These are phyloP conservation scores for Nakaseomyces sp. DNA, from an alignment of 1,139 yeast genomes.

Conservation along the genomic window DNA sequence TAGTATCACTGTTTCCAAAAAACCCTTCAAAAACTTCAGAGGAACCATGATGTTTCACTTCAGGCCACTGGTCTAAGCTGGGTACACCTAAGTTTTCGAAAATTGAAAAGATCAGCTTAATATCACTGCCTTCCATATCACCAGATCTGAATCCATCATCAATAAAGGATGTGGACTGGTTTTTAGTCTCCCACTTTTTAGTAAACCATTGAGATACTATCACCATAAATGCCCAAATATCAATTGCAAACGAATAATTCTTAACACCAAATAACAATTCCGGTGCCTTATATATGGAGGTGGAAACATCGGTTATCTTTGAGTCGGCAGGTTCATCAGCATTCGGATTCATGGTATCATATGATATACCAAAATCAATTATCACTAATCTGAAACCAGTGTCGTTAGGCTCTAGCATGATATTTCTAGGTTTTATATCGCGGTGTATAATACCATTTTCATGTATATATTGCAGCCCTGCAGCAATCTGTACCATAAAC, in stretches of 20 bases:
- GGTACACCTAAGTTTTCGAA: constrained; percentile 68
- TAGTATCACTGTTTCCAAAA: constrained; percentile 21
- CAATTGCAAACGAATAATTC: constrained; percentile 55
- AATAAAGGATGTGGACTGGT: constrained; percentile 25
- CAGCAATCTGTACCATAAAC: constrained; percentile 38
- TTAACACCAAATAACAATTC: constrained; percentile 67
- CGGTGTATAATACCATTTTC: constrained; percentile 66
- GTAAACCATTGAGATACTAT: constrained; percentile 55
- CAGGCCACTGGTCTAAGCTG: constrained; percentile 40
- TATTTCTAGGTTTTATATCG: constrained; percentile 76
- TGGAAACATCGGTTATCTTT: constrained; percentile 65
- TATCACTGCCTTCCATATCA: constrained; percentile 43
- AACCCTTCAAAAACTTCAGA: constrained; percentile 34
- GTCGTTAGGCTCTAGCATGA: constrained; percentile 37
- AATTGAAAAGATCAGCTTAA: constrained; percentile 54
- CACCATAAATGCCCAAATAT: constrained; percentile 77
- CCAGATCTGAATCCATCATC: constrained; percentile 32
- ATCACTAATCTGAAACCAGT: constrained; percentile 34
- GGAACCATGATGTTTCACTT: constrained; percentile 35
- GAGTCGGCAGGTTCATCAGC: constrained; percentile 36
- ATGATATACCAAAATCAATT: constrained; percentile 79
- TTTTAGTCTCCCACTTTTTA: constrained; percentile 34
- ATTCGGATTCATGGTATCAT: constrained; percentile 32
- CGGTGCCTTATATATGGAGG: constrained; percentile 76
- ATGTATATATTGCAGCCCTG: constrained; percentile 48